Evolutionary conservation across 805 yeast species (phyloP).

Genomic region (Teunomyces pallodes): DNA sequence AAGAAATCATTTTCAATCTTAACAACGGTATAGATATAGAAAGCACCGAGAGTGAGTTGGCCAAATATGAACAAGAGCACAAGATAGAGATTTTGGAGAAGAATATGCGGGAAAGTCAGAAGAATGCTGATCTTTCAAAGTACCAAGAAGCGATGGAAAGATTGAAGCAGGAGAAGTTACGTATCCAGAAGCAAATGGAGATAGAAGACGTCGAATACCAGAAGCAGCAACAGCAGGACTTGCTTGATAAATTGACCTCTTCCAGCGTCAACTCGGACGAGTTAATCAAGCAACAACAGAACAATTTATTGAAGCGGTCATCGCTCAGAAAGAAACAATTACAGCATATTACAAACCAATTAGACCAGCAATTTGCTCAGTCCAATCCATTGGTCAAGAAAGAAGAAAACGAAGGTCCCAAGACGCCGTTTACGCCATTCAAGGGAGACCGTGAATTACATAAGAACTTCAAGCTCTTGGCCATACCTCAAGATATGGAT

Average conservation of each 20-base stretch:
- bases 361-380: constrained; percentile 38
- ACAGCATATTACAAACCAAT: constrained; percentile 58
- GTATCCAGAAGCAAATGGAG: constrained; percentile 61
- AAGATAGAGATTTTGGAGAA: constrained; percentile 73
- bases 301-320: constrained; percentile 53
- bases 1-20: constrained; percentile 74
- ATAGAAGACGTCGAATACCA: constrained; percentile 39
- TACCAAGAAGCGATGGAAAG: constrained; percentile 55
- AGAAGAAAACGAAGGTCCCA: constrained; percentile 17
- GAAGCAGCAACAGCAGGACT: constrained; percentile 40
- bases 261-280: constrained; percentile 32
- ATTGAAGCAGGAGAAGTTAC: constrained; percentile 63
- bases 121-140: constrained; percentile 62
- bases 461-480: constrained; percentile 48
- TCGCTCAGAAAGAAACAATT: constrained; percentile 62
- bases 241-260: constrained; percentile 37
- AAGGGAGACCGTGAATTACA: constrained; percentile 75
- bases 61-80: constrained; percentile 70
- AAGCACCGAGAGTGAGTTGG: constrained; percentile 61
- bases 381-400: constrained; percentile 25
- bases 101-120: constrained; percentile 61
- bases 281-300: constrained; percentile 39
- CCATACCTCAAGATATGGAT: constrained; percentile 22
- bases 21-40: constrained; percentile 68
- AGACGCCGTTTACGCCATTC: constrained; percentile 86